Evolutionary conservation across 108 stramenopile genomes (phyloP).

Genomic region (Skeletonema grethae): DNA sequence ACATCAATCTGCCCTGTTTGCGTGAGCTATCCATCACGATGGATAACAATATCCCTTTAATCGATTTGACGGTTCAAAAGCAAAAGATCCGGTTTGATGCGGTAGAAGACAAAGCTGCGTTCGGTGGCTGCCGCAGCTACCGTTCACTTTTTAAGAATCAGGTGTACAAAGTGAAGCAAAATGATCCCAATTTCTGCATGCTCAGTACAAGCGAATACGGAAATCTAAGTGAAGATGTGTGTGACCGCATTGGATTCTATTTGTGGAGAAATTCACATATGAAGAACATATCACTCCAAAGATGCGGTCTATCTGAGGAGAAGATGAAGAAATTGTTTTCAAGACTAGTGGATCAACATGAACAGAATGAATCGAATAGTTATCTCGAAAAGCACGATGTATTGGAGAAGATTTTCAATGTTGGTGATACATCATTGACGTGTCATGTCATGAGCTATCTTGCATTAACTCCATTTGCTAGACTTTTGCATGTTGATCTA

Average conservation of each 20-base stretch:
- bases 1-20: no score
- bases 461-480: slow-evolving; percentile 8
- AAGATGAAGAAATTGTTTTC: slow-evolving; percentile 27
- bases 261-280: slow-evolving; percentile 16
- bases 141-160: slow-evolving; percentile 3
- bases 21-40: no score
- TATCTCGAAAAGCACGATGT: slow-evolving; percentile 12
- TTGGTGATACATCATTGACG: slow-evolving; percentile 1
- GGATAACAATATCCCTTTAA: background rate
- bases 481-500: slow-evolving; percentile 9
- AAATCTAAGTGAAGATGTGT: background rate
- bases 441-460: slow-evolving; percentile 1
- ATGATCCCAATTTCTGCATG: slow-evolving; percentile 23
- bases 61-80: background rate
- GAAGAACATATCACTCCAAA: background rate
- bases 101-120: slow-evolving; percentile 16
- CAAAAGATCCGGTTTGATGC: background rate
- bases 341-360: slow-evolving; percentile 16
- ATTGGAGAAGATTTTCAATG: slow-evolving; percentile 5
- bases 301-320: background rate
- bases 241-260: slow-evolving; percentile 18
- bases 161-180: slow-evolving; percentile 30
- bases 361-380: slow-evolving; percentile 19
- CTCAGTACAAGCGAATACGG: background rate
- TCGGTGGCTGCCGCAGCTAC: background rate